Conservation (phyloP, 768 basidiomycete species). For the Rhodotorula paludigena region DNA sequence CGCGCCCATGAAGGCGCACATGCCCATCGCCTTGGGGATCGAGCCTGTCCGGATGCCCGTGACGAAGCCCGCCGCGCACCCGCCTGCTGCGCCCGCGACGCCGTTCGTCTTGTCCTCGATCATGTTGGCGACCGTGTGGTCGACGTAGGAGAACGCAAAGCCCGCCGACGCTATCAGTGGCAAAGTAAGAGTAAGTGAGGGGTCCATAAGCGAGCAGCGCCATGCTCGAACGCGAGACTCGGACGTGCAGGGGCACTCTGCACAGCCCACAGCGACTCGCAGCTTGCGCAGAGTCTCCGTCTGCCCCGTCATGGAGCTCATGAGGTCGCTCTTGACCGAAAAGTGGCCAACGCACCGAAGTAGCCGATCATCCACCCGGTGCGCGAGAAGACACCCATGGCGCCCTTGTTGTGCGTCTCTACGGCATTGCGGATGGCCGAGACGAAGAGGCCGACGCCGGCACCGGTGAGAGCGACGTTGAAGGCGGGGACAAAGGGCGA, state of each 20-base stretch:
- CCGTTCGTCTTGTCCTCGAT: slow-evolving; percentile 66
- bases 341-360: slow-evolving; percentile 60
- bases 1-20: slow-evolving; percentile 56
- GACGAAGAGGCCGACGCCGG: slow-evolving; percentile 49
- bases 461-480: slow-evolving; percentile 29
- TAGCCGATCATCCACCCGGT: slow-evolving; percentile 84
- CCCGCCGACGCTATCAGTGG: slow-evolving; percentile 22
- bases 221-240: no score
- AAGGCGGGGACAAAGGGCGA: slow-evolving; percentile 26
- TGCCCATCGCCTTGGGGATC: slow-evolving; percentile 34
- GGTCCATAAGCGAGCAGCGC: neutral
- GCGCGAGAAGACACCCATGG: slow-evolving; percentile 77
- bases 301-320: slow-evolving; percentile 10
- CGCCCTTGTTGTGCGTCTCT: slow-evolving; percentile 68
- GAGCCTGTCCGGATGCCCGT: slow-evolving; percentile 55
- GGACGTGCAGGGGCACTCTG: no score
- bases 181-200: neutral
- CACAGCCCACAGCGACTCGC: no score
- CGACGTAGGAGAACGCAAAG: slow-evolving; percentile 54
- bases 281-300: neutral
- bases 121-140: slow-evolving; percentile 73
- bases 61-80: slow-evolving; percentile 87
- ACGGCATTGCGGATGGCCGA: slow-evolving; percentile 71
- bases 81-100: slow-evolving; percentile 75
- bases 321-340: no score